A percentile compares a stretch with the other conserved stretches of the same genome.
Evolutionary conservation across 1,284 basidiomycete species (phyloP).

Genomic region (Clitocybe nebularis): DNA sequence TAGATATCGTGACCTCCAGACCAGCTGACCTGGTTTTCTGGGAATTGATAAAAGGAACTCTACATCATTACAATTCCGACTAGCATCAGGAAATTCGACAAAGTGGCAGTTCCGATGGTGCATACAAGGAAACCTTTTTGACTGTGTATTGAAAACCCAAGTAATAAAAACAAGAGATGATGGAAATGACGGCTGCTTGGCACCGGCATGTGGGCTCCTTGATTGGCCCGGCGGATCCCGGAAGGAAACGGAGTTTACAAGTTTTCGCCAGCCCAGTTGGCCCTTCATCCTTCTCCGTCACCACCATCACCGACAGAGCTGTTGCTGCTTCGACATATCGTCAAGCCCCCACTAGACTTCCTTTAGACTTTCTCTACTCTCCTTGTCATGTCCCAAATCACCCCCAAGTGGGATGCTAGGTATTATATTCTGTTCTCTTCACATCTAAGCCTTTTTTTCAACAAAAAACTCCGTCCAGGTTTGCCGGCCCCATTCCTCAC

Average conservation of each 20-base stretch:
- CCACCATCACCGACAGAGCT: constrained; percentile 21
- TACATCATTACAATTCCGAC: too few species aligned
- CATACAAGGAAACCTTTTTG: too few species aligned
- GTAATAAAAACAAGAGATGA: not conserved
- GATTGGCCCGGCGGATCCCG: constrained; percentile 32
- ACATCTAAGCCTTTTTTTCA: constrained; percentile 12
- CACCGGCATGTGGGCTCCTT: constrained; percentile 14
- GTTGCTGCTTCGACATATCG: constrained; percentile 21
- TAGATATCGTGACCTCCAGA: constrained; percentile 11
- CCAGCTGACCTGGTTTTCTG: too few species aligned
- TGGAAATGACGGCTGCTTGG: not conserved
- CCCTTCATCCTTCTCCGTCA: constrained; percentile 22
- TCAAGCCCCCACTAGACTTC: constrained; percentile 20
- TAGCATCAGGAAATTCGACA: too few species aligned
- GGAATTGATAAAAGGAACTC: too few species aligned
- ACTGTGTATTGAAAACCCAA: too few species aligned
- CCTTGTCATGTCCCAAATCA: constrained; percentile 13
- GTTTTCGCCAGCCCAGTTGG: constrained; percentile 23
- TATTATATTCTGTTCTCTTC: constrained; percentile 25
- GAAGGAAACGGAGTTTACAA: constrained; percentile 25
- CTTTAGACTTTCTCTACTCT: constrained; percentile 26
- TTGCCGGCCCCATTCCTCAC: constrained; percentile 69
- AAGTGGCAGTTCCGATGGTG: too few species aligned
- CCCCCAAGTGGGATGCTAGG: constrained; percentile 69
- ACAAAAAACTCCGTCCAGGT: constrained; percentile 31